A percentile compares a stretch with the other conserved stretches of the same genome.
Evolutionary conservation across 2,329 filamentous ascomycete genomes (phyloP).

Genomic region (Diaporthe eres): DNA sequence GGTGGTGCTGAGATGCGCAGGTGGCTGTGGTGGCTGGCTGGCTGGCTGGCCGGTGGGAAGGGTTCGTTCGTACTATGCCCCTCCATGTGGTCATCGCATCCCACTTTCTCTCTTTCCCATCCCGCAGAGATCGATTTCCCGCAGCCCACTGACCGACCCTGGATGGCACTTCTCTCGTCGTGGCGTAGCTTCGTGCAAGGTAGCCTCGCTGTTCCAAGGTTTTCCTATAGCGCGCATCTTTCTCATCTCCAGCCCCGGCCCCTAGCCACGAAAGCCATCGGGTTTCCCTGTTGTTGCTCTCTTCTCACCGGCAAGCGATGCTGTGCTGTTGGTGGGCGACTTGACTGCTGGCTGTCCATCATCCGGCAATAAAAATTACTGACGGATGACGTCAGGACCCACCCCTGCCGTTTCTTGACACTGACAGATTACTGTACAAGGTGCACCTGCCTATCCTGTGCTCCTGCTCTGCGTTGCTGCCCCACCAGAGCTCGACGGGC

Average conservation of each 20-base stretch:
- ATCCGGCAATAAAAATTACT: slow-evolving; percentile 19
- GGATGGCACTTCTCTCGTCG: slow-evolving; percentile 17
- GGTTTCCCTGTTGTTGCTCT: background rate
- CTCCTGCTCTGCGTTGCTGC: background rate
- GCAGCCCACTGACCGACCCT: slow-evolving; percentile 12
- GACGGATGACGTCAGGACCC: slow-evolving; percentile 12
- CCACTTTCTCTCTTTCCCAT: slow-evolving; percentile 37
- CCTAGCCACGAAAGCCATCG: background rate
- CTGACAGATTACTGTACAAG: slow-evolving; percentile 1
- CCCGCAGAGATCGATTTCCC: slow-evolving; percentile 31
- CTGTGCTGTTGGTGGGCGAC: slow-evolving; percentile 7
- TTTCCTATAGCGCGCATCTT: background rate
- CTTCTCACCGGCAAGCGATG: background rate
- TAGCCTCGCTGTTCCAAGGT: slow-evolving; percentile 26
- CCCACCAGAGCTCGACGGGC: slow-evolving; percentile 21
- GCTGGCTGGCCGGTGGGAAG: background rate
- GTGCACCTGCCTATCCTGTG: slow-evolving; percentile 6
- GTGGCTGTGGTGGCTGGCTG: slow-evolving; percentile 4
- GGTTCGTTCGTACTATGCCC: slow-evolving; percentile 16
- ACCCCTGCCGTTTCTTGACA: slow-evolving; percentile 21
- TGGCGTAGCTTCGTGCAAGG: slow-evolving; percentile 12
- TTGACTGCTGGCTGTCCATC: slow-evolving; percentile 9
- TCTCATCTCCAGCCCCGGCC: background rate
- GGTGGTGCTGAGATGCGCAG: background rate
- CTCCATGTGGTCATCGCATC: slow-evolving; percentile 26